Percentiles rank a stretch among this genome's conserved stretches.
Conservation (phyloP, 2,329 filamentous ascomycete genomes). For the Thielaviopsis cerberus region DNA sequence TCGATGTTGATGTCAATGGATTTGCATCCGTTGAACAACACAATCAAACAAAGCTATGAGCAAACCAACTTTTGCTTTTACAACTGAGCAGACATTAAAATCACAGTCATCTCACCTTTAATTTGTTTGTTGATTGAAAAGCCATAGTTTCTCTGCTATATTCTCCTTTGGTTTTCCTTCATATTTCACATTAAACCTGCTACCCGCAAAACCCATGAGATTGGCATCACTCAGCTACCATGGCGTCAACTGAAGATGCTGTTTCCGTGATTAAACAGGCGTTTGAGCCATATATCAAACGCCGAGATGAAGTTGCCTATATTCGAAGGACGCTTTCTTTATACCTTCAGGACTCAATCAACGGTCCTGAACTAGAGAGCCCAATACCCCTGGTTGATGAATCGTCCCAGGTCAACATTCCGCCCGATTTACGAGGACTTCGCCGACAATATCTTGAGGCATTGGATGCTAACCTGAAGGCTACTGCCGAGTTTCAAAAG, state of each 20-base stretch:
- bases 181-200: no score
- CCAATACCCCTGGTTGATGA: constrained; percentile 10
- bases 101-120: no score
- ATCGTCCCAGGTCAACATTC: constrained; percentile 10
- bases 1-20: no score
- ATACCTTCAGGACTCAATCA: constrained; percentile 23
- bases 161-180: no score
- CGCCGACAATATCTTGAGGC: constrained; percentile 38
- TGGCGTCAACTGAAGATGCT: constrained; percentile 1
- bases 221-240: neutral
- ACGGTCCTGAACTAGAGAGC: constrained; percentile 8
- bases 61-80: no score
- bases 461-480: constrained; percentile 32
- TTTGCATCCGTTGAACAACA: no score
- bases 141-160: no score
- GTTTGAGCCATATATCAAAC: constrained; percentile 35
- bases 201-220: neutral
- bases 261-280: neutral
- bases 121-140: no score
- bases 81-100: no score
- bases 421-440: constrained; percentile 26
- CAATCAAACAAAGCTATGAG: no score
- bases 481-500: constrained; percentile 28
- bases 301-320: constrained; percentile 36
- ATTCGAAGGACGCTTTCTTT: constrained; percentile 37